phyloP scores from a whole-genome alignment of 345 rosid genomes.

The Brassica rapa region DNA sequence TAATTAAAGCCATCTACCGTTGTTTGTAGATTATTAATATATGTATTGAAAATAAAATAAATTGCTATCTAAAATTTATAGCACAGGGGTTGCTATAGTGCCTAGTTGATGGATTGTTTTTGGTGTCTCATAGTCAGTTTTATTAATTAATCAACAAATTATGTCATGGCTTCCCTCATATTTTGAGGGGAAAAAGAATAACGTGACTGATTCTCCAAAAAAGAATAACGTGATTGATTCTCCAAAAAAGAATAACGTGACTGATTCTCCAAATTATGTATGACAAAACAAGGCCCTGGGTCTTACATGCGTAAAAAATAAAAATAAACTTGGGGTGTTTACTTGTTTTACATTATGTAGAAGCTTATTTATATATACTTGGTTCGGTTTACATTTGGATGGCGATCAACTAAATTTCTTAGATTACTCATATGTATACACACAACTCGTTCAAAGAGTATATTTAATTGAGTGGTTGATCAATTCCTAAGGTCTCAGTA shows the following conservation, averaged over 20 bases:
- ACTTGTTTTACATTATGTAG: not conserved
- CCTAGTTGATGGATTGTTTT: not conserved
- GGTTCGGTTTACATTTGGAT: not conserved
- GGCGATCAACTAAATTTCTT: not conserved
- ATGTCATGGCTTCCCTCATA: conserved; percentile 1
- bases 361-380: not conserved
- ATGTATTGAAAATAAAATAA: not conserved
- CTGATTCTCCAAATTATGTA: not conserved
- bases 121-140: not conserved
- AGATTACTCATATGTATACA: not conserved
- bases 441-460: not conserved
- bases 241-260: not conserved
- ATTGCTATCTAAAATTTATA: not conserved
- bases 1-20: not conserved
- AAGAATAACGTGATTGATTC: conserved; percentile 1
- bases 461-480: conserved; percentile 11
- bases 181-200: not conserved
- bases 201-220: not conserved
- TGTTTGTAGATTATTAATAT: not conserved
- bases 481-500: not conserved
- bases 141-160: not conserved
- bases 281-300: not conserved
- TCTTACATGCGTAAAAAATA: not conserved
- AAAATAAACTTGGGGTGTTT: not conserved
- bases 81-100: not conserved